Evolutionary conservation across 192 early-diverging fungal species (phyloP).

Genomic region (Mortierella hygrophila): DNA sequence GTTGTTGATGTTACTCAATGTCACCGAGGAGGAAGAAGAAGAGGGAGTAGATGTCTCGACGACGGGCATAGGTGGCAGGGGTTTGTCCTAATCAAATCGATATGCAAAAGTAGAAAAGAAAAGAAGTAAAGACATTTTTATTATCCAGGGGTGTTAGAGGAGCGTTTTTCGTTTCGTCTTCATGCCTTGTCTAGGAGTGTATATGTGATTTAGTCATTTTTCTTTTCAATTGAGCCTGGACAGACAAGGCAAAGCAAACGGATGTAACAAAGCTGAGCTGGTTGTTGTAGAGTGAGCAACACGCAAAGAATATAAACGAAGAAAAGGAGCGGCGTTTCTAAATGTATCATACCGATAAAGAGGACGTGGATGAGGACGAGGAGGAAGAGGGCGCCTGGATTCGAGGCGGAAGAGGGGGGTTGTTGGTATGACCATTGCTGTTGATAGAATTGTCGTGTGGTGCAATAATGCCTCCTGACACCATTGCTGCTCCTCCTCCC

Average conservation of each 20-base stretch:
- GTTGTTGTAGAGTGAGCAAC: not conserved
- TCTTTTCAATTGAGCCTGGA: not conserved
- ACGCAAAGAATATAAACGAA: not conserved
- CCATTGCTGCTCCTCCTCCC: not conserved
- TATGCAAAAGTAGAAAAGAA: not conserved
- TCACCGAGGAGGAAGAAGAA: not conserved
- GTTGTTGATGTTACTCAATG: too few relatives aligned
- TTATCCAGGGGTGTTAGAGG: slow-evolving; percentile 7
- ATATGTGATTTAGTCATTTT: not conserved
- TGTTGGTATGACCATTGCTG: not conserved
- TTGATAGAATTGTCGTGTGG: not conserved
- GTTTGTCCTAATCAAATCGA: slow-evolving; percentile 21
- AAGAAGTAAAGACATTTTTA: not conserved
- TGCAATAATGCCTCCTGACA: not conserved
- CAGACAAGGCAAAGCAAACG: not conserved
- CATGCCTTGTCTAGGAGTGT: not conserved
- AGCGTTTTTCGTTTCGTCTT: not conserved
- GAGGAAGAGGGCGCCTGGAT: not conserved
- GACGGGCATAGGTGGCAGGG: slow-evolving; percentile 10
- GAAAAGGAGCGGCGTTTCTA: not conserved
- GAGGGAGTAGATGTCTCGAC: not conserved
- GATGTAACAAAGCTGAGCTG: not conserved
- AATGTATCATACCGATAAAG: not conserved
- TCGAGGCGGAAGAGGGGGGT: not conserved
- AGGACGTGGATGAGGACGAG: not conserved